Base-by-base conservation (phyloP, 2,329 filamentous ascomycete genomes). In the Hypomyces rosellus region DNA sequence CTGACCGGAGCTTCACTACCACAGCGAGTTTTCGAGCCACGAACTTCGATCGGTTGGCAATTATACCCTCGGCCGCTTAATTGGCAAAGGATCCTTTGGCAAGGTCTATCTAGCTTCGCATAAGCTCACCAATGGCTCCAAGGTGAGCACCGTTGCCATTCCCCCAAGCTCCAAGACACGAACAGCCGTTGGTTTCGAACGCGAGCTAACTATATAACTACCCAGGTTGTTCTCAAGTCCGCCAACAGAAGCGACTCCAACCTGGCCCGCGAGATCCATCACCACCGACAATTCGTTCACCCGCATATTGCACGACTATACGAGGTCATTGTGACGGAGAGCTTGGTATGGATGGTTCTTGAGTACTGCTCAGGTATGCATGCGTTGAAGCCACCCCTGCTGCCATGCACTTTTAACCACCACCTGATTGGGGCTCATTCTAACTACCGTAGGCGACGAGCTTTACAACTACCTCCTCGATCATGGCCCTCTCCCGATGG, bases 61-160 rank as follows among this genome's bases (percentile, higher is more conserved):
- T 73, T 99, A 99, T 70, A 85, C 85, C 34, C 80, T 99, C 51
- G 93, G 93, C 42, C 85, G 85, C 53, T 76, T 99, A 52, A 96
- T 99, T 65, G 93, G 93, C 59, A 99, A 97, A 67, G 93, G 93
- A 51, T 96, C 91, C 56, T 99, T 99, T 70, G 93, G 93, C 62
- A 97, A 96, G 72, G 93, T 99, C 63, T 99, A 99, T 69, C 78
- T 99, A 52, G 93, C 92, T 52, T 84, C 85, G 42, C 93, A 99
- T 70, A 97, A 96, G 70, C 89, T 99, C 69, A 97, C 89, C 63
- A 96, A 96, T 83, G 92, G 91, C 63, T 96, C 91, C 65, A 97
- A 96, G 82, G 90, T 92, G 50, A 37, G 56, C 12, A 39, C 15
- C 33, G 20, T 22, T 34, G 22, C 38, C 11, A 20, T 11, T 47